Conservation (phyloP, 768 basidiomycete species). For the Panus rudis region DNA sequence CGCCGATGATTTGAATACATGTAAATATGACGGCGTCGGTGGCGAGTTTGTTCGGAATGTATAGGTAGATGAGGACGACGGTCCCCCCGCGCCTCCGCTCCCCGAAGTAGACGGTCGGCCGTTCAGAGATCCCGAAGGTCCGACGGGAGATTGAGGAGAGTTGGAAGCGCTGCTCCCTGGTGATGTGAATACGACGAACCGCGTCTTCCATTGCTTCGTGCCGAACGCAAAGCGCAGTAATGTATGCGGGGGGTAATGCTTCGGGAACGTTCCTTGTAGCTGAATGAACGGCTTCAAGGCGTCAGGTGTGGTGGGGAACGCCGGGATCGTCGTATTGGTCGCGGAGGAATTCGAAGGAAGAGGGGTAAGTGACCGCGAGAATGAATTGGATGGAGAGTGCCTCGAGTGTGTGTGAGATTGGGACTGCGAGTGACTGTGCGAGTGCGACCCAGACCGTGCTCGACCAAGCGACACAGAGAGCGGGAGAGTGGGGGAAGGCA, state of each 20-base stretch:
- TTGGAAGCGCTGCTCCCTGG: constrained; percentile 11
- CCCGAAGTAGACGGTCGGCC: constrained; percentile 5
- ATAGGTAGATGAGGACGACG: constrained; percentile 26
- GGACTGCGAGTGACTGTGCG: constrained; percentile 1
- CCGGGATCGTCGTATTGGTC: constrained; percentile 31
- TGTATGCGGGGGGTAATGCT: constrained; percentile 59
- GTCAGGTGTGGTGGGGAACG: constrained; percentile 54
- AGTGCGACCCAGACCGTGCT: constrained; percentile 7
- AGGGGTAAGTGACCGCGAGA: constrained; percentile 9
- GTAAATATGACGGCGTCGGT: constrained; percentile 49
- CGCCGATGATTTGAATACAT: constrained; percentile 60
- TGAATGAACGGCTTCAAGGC: constrained; percentile 47
- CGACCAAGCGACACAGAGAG: background rate
- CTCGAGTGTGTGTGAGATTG: no score
- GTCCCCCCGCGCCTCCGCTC: no score
- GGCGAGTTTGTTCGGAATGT: constrained; percentile 15
- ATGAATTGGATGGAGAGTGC: constrained; percentile 7
- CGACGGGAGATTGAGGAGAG: background rate
- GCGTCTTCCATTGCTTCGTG: constrained; percentile 66
- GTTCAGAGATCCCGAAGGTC: background rate
- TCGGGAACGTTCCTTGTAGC: constrained; percentile 49
- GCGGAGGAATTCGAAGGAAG: constrained; percentile 6
- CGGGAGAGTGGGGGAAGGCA: background rate
- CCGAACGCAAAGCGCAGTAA: constrained; percentile 66
- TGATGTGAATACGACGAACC: constrained; percentile 49